Evolutionary conservation across 495 filamentous ascomycete species (phyloP), one percentile per base, ranked within the genome.

Genomic region (Halenospora varia): DNA sequence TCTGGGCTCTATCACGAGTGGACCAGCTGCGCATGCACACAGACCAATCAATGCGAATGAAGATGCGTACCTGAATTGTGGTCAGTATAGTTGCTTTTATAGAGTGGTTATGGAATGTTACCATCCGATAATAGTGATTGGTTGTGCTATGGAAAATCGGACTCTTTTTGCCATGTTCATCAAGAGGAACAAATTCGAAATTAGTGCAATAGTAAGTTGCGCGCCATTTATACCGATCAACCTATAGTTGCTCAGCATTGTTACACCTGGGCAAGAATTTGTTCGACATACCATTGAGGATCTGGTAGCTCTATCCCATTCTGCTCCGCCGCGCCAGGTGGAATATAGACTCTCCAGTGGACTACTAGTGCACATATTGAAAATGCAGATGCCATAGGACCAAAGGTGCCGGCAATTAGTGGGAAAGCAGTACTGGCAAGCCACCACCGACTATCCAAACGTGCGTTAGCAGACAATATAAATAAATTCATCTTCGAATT

Each of bases 131-230:
- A 82, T 80, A 20, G 79, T 81, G 24, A 94, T 77, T 3, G 91
- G 87, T 51, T 87, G 82, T 2, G 89, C 87, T 73, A 95, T 84
- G 54, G 85, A 68, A 69, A 96, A 96, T 22, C 89, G 80, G 9
- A 96, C 77, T 3, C 83, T 75, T 46, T 81, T 78, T 3, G 92
- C 90, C 77, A 97, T 96, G 71, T 96, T 96, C 17, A 95, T 71
- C 2, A 94, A 80, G 3, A 95, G 75, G 19, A 80, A 78, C 23
- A 87, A 61, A 64, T 96, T 96, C 42, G 88, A 82, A 35, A 83
- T 66, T 13, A 95, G 58, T 26, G 90, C 91, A 52, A 84, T 78
- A 3, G 69, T 75, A 10, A 96, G 76, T 53, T 90, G 90, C 42
- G 90, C 67, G 18, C 82, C 86, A 62, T 96, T 95, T 64, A 95